phyloP scores from a whole-genome alignment of 768 basidiomycete species.

The Russula foetens region DNA sequence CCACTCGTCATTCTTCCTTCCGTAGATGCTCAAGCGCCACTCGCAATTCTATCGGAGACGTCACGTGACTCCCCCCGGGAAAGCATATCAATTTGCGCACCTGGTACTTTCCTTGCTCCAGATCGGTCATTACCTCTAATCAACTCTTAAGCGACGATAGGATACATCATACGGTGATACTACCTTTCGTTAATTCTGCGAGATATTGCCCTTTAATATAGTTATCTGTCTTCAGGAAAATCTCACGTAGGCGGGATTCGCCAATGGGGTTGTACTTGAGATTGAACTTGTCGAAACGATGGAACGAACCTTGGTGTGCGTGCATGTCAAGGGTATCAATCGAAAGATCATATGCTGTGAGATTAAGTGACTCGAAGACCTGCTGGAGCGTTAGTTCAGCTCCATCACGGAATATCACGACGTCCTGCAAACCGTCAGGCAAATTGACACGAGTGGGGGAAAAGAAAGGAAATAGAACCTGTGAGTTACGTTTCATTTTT shows the following conservation, averaged over 20 bases:
- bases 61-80: not conserved
- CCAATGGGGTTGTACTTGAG: conserved; percentile 96
- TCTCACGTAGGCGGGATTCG: conserved; percentile 89
- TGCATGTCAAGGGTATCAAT: conserved; percentile 99
- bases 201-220: conserved; percentile 87
- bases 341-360: conserved; percentile 95
- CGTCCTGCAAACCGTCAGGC: conserved; percentile 47
- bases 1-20: conserved; percentile 79
- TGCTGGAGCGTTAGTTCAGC: conserved; percentile 79
- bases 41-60: conserved; percentile 67
- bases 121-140: conserved; percentile 91
- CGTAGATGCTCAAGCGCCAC: conserved; percentile 96
- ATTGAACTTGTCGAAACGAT: conserved; percentile 98
- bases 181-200: conserved; percentile 90
- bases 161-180: not conserved
- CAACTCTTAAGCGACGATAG: not conserved
- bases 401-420: conserved; percentile 93
- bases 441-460: not conserved
- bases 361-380: conserved; percentile 92
- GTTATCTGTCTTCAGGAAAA: conserved; percentile 98
- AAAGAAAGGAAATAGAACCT: conserved; percentile 40
- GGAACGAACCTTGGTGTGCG: conserved; percentile 95
- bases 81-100: conserved; percentile 30
- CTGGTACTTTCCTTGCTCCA: conserved; percentile 98
- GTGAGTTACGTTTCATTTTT: conserved; percentile 87